Evolutionary conservation across 2,329 filamentous ascomycete genomes (phyloP), one percentile per base, ranked within the genome.

Genomic region (Colletotrichum limetticola): DNA sequence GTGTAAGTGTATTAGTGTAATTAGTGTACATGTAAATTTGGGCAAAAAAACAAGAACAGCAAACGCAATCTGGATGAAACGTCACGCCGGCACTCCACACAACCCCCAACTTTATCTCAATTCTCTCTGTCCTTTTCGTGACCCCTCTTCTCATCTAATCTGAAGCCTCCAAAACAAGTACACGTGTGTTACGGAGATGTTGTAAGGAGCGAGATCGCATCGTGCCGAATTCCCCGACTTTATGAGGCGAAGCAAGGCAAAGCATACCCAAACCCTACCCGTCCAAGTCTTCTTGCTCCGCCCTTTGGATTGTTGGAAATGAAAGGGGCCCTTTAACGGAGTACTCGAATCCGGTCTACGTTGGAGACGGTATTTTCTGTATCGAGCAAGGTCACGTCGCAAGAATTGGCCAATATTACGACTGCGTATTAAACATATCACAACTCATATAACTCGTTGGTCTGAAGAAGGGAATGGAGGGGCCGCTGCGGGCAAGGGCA

Each of bases 51-150:
- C 16, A n/a, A 22, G 32, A 24, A 26, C 7, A 5, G 52, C 26
- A 42, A 49, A n/a, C 32, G 35, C n/a, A 52, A 32, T 53, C n/a
- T 22, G 42, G 19, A 61, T 52, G 64, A 60, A 46, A 66, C 56
- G 26, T 32, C 28, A 49, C 26, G 52, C n/a, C 35, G 26, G 26
- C 53, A 49, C 16, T 19, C 37, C 28, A 37, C 22, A 30, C 55
- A 46, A 46, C 49, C 37, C n/a, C n/a, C 28, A 66, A 60, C 55
- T 66, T 28, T 60, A 60, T 61, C 64, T 61, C 28, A 49, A 12
- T 60, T 32, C 28, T 42, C n/a, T 16, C 8, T 30, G 4, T 19
- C 5, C 28, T 8, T 11, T 35, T 35, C 32, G 9, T 46, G 22
- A 12, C 42, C 42, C 35, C 42, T 8, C 19, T 49, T n/a, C 42